Base-by-base conservation (phyloP, 2,329 filamentous ascomycete species). In the Pyricularia grisea region DNA sequence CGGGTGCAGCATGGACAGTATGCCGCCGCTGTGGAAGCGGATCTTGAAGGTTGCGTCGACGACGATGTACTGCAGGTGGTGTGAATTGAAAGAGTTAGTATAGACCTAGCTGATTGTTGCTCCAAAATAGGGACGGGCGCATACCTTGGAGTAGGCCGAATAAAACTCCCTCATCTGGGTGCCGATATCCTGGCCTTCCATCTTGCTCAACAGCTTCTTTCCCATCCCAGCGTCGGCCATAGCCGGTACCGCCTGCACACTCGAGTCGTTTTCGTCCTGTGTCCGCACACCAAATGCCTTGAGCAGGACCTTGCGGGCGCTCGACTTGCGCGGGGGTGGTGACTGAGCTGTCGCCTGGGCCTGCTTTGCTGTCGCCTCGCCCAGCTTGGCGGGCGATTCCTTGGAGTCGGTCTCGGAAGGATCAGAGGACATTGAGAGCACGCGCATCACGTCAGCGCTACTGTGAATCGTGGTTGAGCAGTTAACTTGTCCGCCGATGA, bases 401-500 rank as follows among this genome's bases (percentile, higher is more conserved):
- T 25, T 17, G 7, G 33, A 23, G 25, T 67, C 33, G 14, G 33
- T 30, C 12, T 42, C 65, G 25, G 60, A 63, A 7, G 60, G 25
- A 17, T 67, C 50, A 4, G 50, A 31, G 5, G 67, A 68, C 30
- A 33, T 68, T 27, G 67, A 63, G 17, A 88, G 73, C 6, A 87
- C 77, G 6, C 79, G 79, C 64, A 88, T 70, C 7, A 88, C 79
- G 70, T 88, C 86, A 4, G 81, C 79, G 36, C 79, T 79, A 67
- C 78, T 81, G 69, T 82, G 81, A 42, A 88, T 79, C 0, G 81
- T 82, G 2, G 84, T 84, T 0, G 85, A 87, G 17, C 87, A 82
- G 71, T 89, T 84, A 67, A 88, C 81, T 71, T 88, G 84, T 0
- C 82, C 85, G 0, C 84, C 85, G 20, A 89, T 78, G 72, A 84